Conservation (phyloP, 2,329 filamentous ascomycete species). For the Calonectria naviculata region DNA sequence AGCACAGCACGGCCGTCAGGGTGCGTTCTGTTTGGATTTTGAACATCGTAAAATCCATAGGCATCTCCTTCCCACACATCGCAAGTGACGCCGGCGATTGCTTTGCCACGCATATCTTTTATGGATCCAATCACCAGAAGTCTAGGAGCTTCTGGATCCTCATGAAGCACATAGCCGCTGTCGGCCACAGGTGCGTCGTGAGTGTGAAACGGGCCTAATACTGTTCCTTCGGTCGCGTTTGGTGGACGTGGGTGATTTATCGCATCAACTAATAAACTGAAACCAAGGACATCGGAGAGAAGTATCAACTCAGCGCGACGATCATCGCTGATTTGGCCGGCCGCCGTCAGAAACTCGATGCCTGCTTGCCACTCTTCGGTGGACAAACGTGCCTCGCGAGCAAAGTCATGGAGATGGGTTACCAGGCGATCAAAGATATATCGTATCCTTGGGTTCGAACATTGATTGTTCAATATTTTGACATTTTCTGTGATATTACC, state of each 20-base stretch:
- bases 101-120: constrained; percentile 68
- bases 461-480: constrained; percentile 75
- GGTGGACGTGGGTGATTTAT: constrained; percentile 82
- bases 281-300: constrained; percentile 78
- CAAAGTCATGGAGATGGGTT: constrained; percentile 80
- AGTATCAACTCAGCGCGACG: constrained; percentile 82
- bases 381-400: constrained; percentile 77
- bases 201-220: constrained; percentile 82
- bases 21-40: constrained; percentile 67
- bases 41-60: constrained; percentile 80
- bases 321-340: constrained; percentile 76
- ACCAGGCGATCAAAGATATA: constrained; percentile 78
- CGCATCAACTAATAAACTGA: constrained; percentile 79
- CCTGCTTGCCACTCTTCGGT: constrained; percentile 80
- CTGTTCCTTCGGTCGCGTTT: constrained; percentile 76
- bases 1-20: constrained; percentile 44
- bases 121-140: constrained; percentile 75
- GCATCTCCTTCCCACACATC: constrained; percentile 86
- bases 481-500: constrained; percentile 82
- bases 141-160: constrained; percentile 73
- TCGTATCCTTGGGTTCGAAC: constrained; percentile 68
- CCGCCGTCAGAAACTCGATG: constrained; percentile 74
- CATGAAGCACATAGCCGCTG: constrained; percentile 69
- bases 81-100: constrained; percentile 72
- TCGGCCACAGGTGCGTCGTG: constrained; percentile 69